Base-by-base conservation (phyloP, 1,139 yeast genomes). In the Hansenula lynferdii region DNA sequence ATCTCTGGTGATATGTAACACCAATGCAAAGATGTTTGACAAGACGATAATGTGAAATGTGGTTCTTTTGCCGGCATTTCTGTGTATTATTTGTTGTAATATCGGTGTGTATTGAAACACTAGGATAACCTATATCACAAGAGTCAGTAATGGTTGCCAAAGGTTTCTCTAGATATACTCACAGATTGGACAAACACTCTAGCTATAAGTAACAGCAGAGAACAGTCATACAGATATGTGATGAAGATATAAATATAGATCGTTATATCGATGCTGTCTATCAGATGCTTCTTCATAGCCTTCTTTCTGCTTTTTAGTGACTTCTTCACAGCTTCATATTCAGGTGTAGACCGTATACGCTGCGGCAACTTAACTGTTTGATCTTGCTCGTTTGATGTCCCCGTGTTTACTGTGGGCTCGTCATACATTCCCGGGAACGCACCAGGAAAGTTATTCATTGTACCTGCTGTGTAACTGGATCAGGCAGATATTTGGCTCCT, bases 141-240 rank as follows among this genome's bases (percentile, higher is more conserved):
- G 6, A 20, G 22, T 20, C 8, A 20, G 22, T 20, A 20, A 20
- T 7, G 6, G 42, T 31, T 37, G 11, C 11, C 3, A 8, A 39
- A 37, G 30, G 38, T 30, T 11, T 6, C 14, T 23, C 7, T 17
- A 17, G 7, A 15, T 11, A 24, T 17, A 41, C 49, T 37, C 30
- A 45, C 48, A n/a, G 39, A 23, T 35, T 47, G 50, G 2, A 42
- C 28, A 4, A 38, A 14, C 2, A 41, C 35, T 21, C 52, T 37
- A 14, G 47, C 8, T 3, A 43, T 6, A 11, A 52, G 39, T 10
- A 48, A 20, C 21, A 53, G 15, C 2, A 53, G 14, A 28, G 54
- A 50, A 53, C 57, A 53, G 30, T 53, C 57, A 27, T 49, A 52
- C 3, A 52, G 40, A 25, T 49, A 52, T 5, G 38, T 31, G 2